A percentile compares a stretch with the other conserved stretches of the same genome.
phyloP scores from a whole-genome alignment of 2,329 filamentous ascomycete species.

The Fusarium lyarnte region DNA sequence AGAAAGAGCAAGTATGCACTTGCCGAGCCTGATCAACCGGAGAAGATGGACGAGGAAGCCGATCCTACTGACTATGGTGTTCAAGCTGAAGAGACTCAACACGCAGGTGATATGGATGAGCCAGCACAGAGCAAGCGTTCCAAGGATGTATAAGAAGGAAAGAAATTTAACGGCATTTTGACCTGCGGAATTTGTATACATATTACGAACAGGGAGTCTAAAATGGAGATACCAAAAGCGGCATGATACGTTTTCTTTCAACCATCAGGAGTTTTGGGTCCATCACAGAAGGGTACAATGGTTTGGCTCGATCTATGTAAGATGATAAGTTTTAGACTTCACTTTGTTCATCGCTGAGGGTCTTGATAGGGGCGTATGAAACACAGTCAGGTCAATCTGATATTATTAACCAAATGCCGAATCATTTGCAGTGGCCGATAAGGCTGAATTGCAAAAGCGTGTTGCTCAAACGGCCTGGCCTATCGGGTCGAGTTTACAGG shows the following conservation, averaged over 20 bases:
- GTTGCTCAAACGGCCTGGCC: neutral
- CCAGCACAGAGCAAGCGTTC: neutral
- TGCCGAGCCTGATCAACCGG: conserved; percentile 15
- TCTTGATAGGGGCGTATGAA: neutral
- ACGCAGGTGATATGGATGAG: conserved; percentile 5
- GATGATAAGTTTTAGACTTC: neutral
- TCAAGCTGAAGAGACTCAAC: conserved; percentile 17
- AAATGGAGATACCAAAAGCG: neutral
- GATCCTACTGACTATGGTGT: conserved; percentile 34
- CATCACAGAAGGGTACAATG: neutral
- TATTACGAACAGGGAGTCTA: neutral
- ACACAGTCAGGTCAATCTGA: neutral
- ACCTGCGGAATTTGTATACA: too few species aligned
- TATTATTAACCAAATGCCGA: neutral
- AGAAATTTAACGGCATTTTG: neutral
- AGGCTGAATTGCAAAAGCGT: neutral
- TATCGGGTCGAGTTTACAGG: neutral
- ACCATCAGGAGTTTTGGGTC: neutral
- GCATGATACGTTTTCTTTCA: neutral
- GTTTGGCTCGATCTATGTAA: neutral
- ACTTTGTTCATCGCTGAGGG: neutral
- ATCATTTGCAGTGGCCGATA: neutral
- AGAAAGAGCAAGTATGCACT: conserved; percentile 51
- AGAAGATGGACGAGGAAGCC: conserved; percentile 29
- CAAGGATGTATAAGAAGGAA: neutral